These are phyloP conservation scores for Hypomontagnella monticulosa DNA, from an alignment of 495 filamentous ascomycete genomes.

Conservation along the genomic window DNA sequence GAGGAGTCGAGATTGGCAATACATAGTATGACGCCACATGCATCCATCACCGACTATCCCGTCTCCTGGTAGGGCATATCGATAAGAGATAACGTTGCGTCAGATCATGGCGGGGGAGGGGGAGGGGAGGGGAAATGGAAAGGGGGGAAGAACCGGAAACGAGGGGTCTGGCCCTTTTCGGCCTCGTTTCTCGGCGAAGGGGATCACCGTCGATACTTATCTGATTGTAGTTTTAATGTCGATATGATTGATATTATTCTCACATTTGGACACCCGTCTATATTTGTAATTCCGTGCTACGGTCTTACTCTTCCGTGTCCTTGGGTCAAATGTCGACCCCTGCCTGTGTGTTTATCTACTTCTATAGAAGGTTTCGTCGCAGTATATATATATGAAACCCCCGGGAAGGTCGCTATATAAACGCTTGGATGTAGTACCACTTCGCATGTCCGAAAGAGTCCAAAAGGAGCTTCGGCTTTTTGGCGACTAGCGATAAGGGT, in stretches of 20 bases:
- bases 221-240: neutral
- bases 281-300: slow-evolving; percentile 6
- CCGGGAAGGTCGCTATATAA: neutral
- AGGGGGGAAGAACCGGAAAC: slow-evolving; percentile 4
- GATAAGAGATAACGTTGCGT: slow-evolving; percentile 40
- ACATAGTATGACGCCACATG: slow-evolving; percentile 39
- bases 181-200: neutral
- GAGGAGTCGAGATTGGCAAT: slow-evolving; percentile 27
- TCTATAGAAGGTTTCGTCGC: slow-evolving; percentile 12
- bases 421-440: slow-evolving; percentile 18
- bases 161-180: slow-evolving; percentile 14
- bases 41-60: slow-evolving; percentile 29
- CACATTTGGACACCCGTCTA: no score
- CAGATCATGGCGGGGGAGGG: slow-evolving; percentile 43
- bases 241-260: no score
- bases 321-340: neutral
- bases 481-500: neutral
- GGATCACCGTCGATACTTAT: neutral
- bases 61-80: slow-evolving; percentile 43
- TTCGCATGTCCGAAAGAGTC: slow-evolving; percentile 12
- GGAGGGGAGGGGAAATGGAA: slow-evolving; percentile 13
- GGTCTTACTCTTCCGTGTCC: neutral
- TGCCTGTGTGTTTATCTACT: neutral
- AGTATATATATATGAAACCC: slow-evolving; percentile 29
- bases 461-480: slow-evolving; percentile 4